These are phyloP conservation scores for Barnettozyma pratensis DNA, from an alignment of 805 yeast species.

Conservation along the genomic window DNA sequence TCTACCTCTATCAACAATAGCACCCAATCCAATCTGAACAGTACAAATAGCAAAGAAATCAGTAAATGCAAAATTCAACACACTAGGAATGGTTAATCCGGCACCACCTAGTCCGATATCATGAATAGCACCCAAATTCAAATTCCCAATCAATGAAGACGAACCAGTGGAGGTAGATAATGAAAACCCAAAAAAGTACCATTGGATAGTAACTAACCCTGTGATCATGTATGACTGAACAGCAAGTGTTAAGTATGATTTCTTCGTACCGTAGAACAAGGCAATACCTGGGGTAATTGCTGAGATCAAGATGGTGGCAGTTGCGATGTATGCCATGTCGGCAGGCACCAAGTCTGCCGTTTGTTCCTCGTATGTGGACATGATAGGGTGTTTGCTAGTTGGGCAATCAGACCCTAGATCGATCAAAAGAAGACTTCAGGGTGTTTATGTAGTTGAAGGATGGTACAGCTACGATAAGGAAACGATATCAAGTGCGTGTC, in stretches of 20 bases:
- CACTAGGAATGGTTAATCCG: slow-evolving; percentile 45
- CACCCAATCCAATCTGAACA: slow-evolving; percentile 83
- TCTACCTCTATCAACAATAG: slow-evolving; percentile 94
- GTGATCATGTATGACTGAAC: slow-evolving; percentile 70
- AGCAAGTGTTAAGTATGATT: slow-evolving; percentile 71
- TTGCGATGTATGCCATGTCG: slow-evolving; percentile 44
- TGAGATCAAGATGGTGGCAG: slow-evolving; percentile 38
- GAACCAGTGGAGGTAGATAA: slow-evolving; percentile 77
- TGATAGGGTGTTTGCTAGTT: neutral
- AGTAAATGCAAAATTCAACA: slow-evolving; percentile 68
- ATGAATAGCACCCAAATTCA: slow-evolving; percentile 73
- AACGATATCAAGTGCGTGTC: too few relatives aligned
- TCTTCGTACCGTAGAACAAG: slow-evolving; percentile 86
- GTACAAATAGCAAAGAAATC: slow-evolving; percentile 89
- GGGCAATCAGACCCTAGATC: too few relatives aligned
- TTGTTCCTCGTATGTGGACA: slow-evolving; percentile 27
- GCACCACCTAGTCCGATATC: slow-evolving; percentile 37
- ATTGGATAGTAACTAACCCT: slow-evolving; percentile 70
- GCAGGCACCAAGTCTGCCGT: slow-evolving; percentile 34
- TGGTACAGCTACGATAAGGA: too few relatives aligned
- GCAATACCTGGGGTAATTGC: slow-evolving; percentile 95
- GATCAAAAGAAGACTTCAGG: too few relatives aligned
- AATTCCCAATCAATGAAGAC: slow-evolving; percentile 69
- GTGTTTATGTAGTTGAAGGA: too few relatives aligned
- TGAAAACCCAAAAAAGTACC: slow-evolving; percentile 98